These are phyloP conservation scores for Rhizopogon sp. DNA, from an alignment of 768 basidiomycete genomes.

Conservation along the genomic window DNA sequence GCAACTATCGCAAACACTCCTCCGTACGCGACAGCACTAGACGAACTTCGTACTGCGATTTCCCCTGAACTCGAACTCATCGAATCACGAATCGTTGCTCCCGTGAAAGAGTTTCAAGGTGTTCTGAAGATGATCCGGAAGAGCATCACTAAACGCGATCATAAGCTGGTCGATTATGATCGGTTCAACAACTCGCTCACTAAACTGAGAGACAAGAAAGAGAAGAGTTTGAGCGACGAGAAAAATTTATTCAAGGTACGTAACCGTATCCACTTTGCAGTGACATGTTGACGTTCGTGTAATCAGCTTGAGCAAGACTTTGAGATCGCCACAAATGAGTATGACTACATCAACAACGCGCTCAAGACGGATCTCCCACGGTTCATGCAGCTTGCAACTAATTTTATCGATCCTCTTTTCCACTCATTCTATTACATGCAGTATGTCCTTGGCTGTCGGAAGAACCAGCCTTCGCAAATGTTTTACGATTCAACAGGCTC, in stretches of 20 bases:
- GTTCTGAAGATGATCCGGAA: constrained; percentile 89
- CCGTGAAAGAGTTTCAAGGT: constrained; percentile 83
- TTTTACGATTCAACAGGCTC: constrained; percentile 43
- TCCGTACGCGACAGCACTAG: constrained; percentile 67
- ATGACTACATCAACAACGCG: constrained; percentile 86
- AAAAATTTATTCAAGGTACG: constrained; percentile 93
- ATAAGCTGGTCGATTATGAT: constrained; percentile 96
- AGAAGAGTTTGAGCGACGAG: constrained; percentile 93
- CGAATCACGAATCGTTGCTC: constrained; percentile 77
- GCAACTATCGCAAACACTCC: constrained; percentile 77
- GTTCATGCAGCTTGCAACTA: constrained; percentile 84
- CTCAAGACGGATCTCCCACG: constrained; percentile 90
- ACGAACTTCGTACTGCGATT: constrained; percentile 75
- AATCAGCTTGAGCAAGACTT: constrained; percentile 91
- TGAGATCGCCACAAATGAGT: constrained; percentile 86
- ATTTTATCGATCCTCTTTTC: constrained; percentile 96
- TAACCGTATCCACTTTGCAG: not conserved
- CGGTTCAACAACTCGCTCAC: constrained; percentile 93
- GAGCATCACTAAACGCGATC: constrained; percentile 93
- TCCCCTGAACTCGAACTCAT: constrained; percentile 93
- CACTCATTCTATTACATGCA: constrained; percentile 99
- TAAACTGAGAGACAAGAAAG: constrained; percentile 97
- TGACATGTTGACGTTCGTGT: not conserved
- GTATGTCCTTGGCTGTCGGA: constrained; percentile 42
- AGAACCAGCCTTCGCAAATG: not conserved